Percentiles rank a stretch among this genome's conserved stretches.
phyloP scores from a whole-genome alignment of 2,329 filamentous ascomycete genomes.

The Colletotrichum sp. region DNA sequence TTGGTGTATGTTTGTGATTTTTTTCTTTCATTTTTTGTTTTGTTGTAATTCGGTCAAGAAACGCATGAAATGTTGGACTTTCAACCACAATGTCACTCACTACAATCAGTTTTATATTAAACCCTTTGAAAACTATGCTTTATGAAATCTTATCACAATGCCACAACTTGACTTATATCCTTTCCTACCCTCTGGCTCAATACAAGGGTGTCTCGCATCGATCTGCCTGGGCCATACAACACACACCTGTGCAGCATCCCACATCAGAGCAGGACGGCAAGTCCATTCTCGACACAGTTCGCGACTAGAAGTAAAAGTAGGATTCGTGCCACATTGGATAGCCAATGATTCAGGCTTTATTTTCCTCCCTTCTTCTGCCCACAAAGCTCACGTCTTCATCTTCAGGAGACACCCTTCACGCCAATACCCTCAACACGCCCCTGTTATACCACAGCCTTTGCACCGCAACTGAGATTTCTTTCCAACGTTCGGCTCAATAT shows the following conservation, averaged over 20 bases:
- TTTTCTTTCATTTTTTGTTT: background rate
- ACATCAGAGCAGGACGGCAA: fast-evolving
- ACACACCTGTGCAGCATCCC: background rate
- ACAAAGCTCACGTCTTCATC: fast-evolving
- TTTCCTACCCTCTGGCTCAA: background rate
- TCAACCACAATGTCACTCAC: fast-evolving
- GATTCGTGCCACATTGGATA: no score
- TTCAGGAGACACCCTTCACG: background rate
- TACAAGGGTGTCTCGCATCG: background rate
- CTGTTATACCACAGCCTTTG: fast-evolving
- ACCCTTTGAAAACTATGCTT: fast-evolving
- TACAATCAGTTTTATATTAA: fast-evolving
- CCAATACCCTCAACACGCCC: fast-evolving
- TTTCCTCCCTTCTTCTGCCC: background rate
- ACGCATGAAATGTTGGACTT: fast-evolving
- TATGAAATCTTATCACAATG: background rate
- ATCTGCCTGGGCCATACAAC: background rate
- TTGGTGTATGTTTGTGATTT: background rate
- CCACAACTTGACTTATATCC: fast-evolving
- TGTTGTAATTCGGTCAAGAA: fast-evolving
- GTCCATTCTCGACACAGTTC: fast-evolving
- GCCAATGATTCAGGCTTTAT: fast-evolving
- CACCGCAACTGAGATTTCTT: fast-evolving
- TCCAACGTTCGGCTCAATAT: fast-evolving
- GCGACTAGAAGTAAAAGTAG: no score